Conservation (phyloP, 1,284 basidiomycete genomes). For the Boletus sp. region DNA sequence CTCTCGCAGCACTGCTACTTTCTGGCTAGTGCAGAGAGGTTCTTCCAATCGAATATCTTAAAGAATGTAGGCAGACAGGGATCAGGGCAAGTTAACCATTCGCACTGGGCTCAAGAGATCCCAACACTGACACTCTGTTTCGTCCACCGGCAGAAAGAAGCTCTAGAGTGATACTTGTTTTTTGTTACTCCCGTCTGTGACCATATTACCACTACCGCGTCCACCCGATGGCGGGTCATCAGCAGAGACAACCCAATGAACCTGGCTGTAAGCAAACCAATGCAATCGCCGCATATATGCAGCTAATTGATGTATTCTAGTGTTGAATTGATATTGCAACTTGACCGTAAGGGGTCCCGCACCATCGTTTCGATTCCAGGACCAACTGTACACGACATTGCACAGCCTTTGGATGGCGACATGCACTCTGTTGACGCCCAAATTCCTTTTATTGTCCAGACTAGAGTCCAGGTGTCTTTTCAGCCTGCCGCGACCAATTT, state of each 20-base stretch:
- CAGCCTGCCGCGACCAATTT: background rate
- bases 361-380: conserved; percentile 9
- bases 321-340: background rate
- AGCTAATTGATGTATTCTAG: conserved; percentile 13
- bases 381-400: conserved; percentile 11
- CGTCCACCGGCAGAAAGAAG: background rate
- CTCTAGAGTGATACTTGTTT: background rate
- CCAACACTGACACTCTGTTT: conserved; percentile 8
- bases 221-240: conserved; percentile 24
- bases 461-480: background rate
- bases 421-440: background rate
- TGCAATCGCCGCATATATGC: conserved; percentile 19
- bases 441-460: background rate
- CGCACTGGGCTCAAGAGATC: conserved; percentile 5
- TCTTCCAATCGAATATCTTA: background rate
- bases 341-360: background rate
- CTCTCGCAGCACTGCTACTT: background rate
- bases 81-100: conserved; percentile 29
- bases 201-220: conserved; percentile 8
- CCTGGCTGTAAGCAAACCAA: conserved; percentile 9
- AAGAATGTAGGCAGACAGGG: conserved; percentile 11
- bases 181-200: background rate
- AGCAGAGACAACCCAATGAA: conserved; percentile 3
- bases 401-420: conserved; percentile 24
- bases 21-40: background rate